Evolutionary conservation across 768 basidiomycete species (phyloP), one percentile per base, ranked within the genome.

Genomic region (Suillus occidentalis): DNA sequence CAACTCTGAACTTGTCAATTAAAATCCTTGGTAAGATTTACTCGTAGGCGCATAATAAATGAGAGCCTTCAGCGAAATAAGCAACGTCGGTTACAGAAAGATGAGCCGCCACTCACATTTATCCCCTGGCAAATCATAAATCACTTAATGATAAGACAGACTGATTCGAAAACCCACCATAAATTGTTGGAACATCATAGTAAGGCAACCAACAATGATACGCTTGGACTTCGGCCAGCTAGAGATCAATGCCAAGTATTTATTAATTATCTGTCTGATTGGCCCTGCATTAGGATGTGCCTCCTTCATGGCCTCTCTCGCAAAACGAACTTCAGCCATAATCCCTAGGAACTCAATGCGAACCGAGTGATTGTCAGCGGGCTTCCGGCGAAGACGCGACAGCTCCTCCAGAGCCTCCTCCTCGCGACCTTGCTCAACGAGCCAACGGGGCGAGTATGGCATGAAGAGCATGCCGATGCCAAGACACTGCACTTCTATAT

Each of bases 401-500:
- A 82, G 62, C 4, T 75, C 77, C 25, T 67, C 60, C 22, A 78
- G 62, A 7, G 81, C 79, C 53, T 82, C 79, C 6, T 71, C 70
- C 53, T 74, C 73, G 12, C 78, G 77, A 0, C 78, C 78, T 68
- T 76, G 73, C 63, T 78, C 76, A 66, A 78, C 75, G 43, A 82
- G 70, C 77, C 81, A 82, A 58, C 81, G 76, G n/a, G 81, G 81
- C n/a, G 81, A 81, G 60, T 77, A 80, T 25, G 81, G 81, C 70
- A 82, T 73, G 56, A 78, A 72, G 22, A 60, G 50, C 75, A 76
- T 76, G 45, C 75, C 75, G 39, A 76, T 57, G 8, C 74, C 75
- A 61, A 77, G 68, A 25, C 71, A 72, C 76, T 75, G 63, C 40
- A 20, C 36, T 12, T 53, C 49, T 20, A 12, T 70, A 49, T 66